Evolutionary conservation across 768 basidiomycete species (phyloP), one percentile per base, ranked within the genome.

Genomic region (Russula virescens): DNA sequence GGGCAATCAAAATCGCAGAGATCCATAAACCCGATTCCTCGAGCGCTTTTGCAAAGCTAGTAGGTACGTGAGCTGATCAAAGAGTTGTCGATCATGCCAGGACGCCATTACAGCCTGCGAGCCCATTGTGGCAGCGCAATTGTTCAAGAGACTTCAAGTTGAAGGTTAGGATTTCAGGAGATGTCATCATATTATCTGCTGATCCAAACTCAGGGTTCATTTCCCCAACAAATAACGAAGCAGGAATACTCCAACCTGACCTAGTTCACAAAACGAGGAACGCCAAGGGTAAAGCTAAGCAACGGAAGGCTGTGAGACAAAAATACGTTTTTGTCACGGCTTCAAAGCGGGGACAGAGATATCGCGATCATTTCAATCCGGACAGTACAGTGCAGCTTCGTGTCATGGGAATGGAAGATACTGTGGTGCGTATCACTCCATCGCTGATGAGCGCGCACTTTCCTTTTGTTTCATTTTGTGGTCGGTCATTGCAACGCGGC

Each of bases 1-100:
- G 86, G 52, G 86, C 87, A 18, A 85, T 90, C 68, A 90, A 90
- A 70, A 73, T 86, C 43, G 83, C 80, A 34, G 87, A 91, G 70
- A 71, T 73, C 14, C 69, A 79, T 55, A 76, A 76, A 35, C 70
- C 74, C 71, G 65, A 81, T 70, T 38, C 74, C 72, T 34, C 71
- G 64, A 71, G 79, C 14, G 79, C 81, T 53, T 91, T 91, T 70
- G 78, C 81, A 55, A 84, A 82, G 68, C 70, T 77, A 35, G 80
- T 86, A 43, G 87, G 90, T 86, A 67, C 57, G 79, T 74, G 10
- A 31, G 45, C 25, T 38, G n/a, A 42, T 56, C 38, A 3, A 25
- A 23, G 26, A 34, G 48, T 28, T 42, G 31, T 13, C 46, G 42
- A 21, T 42, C 43, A 31, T 47, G 23, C 57, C n/a, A 26, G 35